Percentiles rank a stretch among this genome's conserved stretches.
These are phyloP conservation scores for Fusarium subglutinans DNA, from an alignment of 2,329 filamentous ascomycete species.

Conservation along the genomic window DNA sequence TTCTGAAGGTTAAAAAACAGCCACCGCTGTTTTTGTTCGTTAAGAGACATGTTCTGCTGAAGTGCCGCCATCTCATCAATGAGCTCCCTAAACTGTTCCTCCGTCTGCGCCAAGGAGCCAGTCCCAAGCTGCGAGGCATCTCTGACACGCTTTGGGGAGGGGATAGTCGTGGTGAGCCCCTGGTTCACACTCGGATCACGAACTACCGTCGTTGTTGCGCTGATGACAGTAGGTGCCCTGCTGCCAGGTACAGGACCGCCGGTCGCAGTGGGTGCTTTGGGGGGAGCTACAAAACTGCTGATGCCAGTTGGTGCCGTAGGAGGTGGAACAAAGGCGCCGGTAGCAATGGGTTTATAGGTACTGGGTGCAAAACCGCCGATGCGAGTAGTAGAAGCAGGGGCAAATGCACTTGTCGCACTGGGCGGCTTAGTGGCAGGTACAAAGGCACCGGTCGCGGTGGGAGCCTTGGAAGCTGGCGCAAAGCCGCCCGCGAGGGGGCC, in stretches of 20 bases:
- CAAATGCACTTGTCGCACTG: no score
- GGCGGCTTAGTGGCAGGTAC: no score
- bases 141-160: neutral
- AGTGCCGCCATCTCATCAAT: neutral
- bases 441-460: neutral
- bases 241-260: neutral
- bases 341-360: no score
- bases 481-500: neutral
- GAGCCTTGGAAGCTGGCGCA: fast-evolving
- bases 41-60: neutral
- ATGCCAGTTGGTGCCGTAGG: neutral
- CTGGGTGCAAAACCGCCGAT: neutral
- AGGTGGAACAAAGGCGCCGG: no score
- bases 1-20: neutral
- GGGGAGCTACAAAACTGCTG: neutral
- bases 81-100: neutral
- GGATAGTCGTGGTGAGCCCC: neutral
- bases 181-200: neutral
- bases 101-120: neutral
- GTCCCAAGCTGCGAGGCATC: neutral
- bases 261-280: neutral
- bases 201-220: neutral
- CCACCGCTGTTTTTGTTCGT: neutral
- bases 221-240: neutral
- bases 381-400: neutral